phyloP scores from a whole-genome alignment of 2,329 filamentous ascomycete species.

The Sarocladiaceae sp. region DNA sequence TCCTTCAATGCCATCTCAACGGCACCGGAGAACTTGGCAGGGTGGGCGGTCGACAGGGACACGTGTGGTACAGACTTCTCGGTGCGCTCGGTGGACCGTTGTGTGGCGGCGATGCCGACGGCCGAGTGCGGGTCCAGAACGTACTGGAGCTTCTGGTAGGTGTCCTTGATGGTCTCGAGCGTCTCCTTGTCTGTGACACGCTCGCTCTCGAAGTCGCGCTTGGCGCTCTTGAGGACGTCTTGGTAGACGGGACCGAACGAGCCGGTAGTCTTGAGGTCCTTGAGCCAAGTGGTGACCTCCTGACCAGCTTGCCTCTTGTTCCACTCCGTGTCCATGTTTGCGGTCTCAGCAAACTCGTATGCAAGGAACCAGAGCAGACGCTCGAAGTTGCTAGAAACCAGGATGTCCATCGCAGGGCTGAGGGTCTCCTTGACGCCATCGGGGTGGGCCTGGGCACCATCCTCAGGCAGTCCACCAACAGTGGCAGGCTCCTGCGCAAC shows the following conservation, averaged over 20 bases:
- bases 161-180: conserved; percentile 56
- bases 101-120: conserved; percentile 74
- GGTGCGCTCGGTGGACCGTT: conserved; percentile 59
- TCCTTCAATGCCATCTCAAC: conserved; percentile 50
- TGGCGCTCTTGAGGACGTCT: conserved; percentile 67
- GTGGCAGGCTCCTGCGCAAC: conserved; percentile 53
- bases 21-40: conserved; percentile 86
- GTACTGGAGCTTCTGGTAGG: conserved; percentile 62
- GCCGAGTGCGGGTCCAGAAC: conserved; percentile 91
- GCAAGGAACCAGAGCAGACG: conserved; percentile 90
- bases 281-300: conserved; percentile 74
- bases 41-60: conserved; percentile 87
- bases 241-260: conserved; percentile 75
- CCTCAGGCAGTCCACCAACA: conserved; percentile 59
- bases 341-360: conserved; percentile 60
- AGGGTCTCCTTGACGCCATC: conserved; percentile 86
- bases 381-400: conserved; percentile 96
- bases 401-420: conserved; percentile 95
- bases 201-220: conserved; percentile 77
- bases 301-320: conserved; percentile 68
- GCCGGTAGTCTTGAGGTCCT: conserved; percentile 73
- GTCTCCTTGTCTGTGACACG: conserved; percentile 64
- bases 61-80: conserved; percentile 61
- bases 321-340: conserved; percentile 60
- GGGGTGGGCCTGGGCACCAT: conserved; percentile 60